These are phyloP conservation scores for Ceratocystis eucalypticola DNA, from an alignment of 2,329 filamentous ascomycete genomes.

Conservation along the genomic window DNA sequence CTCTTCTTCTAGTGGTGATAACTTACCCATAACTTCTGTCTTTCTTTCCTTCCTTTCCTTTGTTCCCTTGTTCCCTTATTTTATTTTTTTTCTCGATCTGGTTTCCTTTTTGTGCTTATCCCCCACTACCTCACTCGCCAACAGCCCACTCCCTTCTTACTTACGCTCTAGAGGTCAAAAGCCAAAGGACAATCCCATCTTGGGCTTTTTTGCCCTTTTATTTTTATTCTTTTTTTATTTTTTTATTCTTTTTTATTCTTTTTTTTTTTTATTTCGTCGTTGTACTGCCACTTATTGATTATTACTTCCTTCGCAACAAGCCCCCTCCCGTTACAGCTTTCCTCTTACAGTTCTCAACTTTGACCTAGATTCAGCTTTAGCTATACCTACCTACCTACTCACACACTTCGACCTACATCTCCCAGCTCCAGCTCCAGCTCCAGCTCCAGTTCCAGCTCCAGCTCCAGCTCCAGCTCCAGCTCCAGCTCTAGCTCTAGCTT, in stretches of 20 bases:
- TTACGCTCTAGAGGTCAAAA: too few relatives aligned
- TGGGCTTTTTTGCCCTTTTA: not conserved
- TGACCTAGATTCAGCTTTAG: not conserved
- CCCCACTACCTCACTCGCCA: constrained; percentile 1
- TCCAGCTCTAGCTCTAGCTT: not conserved
- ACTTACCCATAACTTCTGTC: not conserved
- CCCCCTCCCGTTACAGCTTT: not conserved
- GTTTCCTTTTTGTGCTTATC: not conserved
- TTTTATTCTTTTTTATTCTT: not conserved
- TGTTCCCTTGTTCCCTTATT: constrained; percentile 1
- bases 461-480: not conserved
- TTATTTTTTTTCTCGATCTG: constrained; percentile 9
- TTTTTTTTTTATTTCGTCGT: not conserved
- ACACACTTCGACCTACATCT: not conserved
- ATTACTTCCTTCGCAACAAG: not conserved
- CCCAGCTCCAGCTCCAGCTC: not conserved
- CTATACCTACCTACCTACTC: not conserved
- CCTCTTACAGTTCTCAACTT: not conserved
- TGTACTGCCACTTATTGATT: not conserved
- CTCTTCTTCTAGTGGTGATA: not conserved
- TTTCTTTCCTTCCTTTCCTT: constrained; percentile 11
- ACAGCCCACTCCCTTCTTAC: too few relatives aligned
- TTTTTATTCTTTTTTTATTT: not conserved
- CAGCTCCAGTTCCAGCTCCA: not conserved
- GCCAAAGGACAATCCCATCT: too few relatives aligned